Evolutionary conservation across 768 basidiomycete species (phyloP).

Genomic region (Russula ochroleuca): DNA sequence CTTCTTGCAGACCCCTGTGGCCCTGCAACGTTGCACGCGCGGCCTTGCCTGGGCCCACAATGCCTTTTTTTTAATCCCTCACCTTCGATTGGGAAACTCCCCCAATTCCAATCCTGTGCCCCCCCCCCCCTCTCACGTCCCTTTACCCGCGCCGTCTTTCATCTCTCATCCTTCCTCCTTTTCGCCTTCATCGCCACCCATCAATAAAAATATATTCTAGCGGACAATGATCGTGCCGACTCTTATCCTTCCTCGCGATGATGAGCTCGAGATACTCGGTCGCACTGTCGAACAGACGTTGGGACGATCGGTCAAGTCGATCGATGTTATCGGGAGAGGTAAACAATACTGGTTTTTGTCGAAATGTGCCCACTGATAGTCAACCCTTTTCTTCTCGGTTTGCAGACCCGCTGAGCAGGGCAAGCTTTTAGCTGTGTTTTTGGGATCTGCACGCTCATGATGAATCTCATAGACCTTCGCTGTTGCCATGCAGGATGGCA

Average conservation of each 20-base stretch:
- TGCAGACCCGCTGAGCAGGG: conserved; percentile 20
- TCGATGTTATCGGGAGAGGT: conserved; percentile 32
- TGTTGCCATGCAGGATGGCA: conserved; percentile 28
- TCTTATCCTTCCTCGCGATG: conserved; percentile 17
- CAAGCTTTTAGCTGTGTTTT: conserved; percentile 5
- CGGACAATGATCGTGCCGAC: conserved; percentile 12
- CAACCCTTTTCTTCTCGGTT: not conserved
- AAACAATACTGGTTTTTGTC: not conserved
- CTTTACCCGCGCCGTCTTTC: not conserved
- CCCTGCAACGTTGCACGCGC: not conserved
- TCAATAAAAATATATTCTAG: not conserved
- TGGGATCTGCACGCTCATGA: conserved; percentile 15
- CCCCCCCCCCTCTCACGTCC: not conserved
- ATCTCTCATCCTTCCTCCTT: not conserved
- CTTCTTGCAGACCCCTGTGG: not conserved
- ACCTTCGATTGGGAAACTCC: not conserved
- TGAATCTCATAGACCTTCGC: conserved; percentile 28
- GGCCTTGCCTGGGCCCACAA: not conserved
- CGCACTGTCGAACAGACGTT: conserved; percentile 25
- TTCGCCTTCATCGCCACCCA: not conserved
- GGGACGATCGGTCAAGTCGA: conserved; percentile 24
- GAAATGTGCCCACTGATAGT: no score
- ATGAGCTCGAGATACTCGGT: conserved; percentile 28
- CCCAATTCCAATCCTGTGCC: not conserved
- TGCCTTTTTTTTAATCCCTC: conserved; percentile 8